These are phyloP conservation scores for Aspergillus nidulans DNA, from an alignment of 495 filamentous ascomycete species.

Conservation along the genomic window DNA sequence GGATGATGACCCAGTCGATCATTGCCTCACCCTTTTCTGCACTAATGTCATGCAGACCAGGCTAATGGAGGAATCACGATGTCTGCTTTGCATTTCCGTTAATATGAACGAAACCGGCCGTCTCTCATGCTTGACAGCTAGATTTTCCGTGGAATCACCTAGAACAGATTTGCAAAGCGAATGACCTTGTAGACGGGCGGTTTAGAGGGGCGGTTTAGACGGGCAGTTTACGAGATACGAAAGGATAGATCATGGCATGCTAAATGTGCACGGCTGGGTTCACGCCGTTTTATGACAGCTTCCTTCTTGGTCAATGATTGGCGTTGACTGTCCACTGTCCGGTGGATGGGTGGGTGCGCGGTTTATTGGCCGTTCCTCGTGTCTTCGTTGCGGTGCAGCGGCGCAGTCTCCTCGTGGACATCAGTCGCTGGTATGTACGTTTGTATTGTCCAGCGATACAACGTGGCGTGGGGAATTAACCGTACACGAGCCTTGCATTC, in stretches of 20 bases:
- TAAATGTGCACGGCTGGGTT: not conserved
- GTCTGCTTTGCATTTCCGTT: not conserved
- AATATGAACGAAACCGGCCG: not conserved
- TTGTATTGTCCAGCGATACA: constrained; percentile 1
- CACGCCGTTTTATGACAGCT: constrained; percentile 3
- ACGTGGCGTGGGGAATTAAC: constrained; percentile 16
- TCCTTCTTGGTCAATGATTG: not conserved
- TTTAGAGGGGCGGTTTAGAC: too few relatives aligned
- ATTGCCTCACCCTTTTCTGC: constrained; percentile 1
- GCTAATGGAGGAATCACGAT: not conserved
- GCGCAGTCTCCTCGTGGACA: constrained; percentile 6
- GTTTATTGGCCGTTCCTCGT: constrained; percentile 4
- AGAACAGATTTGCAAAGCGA: not conserved
- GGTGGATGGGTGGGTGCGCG: not conserved
- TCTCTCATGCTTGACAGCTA: not conserved
- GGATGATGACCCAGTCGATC: constrained; percentile 1
- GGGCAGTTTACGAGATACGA: not conserved
- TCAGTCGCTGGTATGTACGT: not conserved
- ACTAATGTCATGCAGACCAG: not conserved
- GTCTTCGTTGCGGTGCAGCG: not conserved
- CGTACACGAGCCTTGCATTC: constrained; percentile 8
- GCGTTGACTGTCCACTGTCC: not conserved
- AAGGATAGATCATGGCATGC: not conserved
- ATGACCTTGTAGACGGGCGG: not conserved
- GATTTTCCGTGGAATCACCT: not conserved